Percentiles rank a stretch among this genome's conserved stretches.
Conservation (phyloP, 805 yeast genomes). For the Cyberlindnera americana region DNA sequence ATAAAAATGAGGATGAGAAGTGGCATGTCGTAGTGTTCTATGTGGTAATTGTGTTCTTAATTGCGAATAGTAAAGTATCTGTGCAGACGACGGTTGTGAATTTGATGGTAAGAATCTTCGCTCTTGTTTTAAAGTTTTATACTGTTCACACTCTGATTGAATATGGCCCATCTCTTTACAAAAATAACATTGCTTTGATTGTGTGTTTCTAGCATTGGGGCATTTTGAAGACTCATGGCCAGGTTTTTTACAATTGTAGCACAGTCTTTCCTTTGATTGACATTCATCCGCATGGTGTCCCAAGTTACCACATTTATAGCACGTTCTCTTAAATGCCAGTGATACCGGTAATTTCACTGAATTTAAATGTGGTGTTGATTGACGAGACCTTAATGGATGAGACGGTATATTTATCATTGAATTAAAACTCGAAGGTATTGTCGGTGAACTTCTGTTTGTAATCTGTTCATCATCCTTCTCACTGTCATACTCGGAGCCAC, state of each 20-base stretch:
- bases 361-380: constrained; percentile 4
- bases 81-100: constrained; percentile 2
- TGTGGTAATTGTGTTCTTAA: constrained; percentile 2
- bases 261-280: constrained; percentile 23
- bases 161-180: constrained; percentile 30
- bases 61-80: constrained; percentile 9
- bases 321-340: constrained; percentile 27
- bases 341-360: constrained; percentile 18
- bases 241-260: constrained; percentile 32
- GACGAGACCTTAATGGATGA: no score
- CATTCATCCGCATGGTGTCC: constrained; percentile 32
- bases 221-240: constrained; percentile 30
- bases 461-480: no score
- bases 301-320: constrained; percentile 30
- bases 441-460: no score
- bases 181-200: constrained; percentile 29
- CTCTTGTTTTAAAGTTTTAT: constrained; percentile 1
- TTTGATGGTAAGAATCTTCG: constrained; percentile 1
- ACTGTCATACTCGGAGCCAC: no score
- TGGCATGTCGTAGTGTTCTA: neutral
- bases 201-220: constrained; percentile 20
- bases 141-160: constrained; percentile 28
- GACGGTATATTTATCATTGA: no score
- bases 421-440: no score
- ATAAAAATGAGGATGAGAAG: neutral